phyloP scores from a whole-genome alignment of 75 land plant species.

The Picea glauca region DNA sequence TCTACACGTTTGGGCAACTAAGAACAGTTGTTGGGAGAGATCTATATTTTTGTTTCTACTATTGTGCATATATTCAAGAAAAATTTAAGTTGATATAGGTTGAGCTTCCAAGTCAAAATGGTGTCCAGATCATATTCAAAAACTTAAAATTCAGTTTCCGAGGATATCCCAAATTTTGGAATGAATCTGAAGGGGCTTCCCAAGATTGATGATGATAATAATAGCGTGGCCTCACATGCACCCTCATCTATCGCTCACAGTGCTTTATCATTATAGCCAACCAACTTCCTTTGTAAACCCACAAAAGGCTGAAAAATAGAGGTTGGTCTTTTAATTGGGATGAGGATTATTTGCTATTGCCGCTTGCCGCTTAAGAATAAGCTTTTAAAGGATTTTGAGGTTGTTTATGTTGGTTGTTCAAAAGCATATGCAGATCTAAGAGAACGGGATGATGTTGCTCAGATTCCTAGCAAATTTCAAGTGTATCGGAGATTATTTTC shows the following conservation, averaged over 20 bases:
- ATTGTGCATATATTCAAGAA: too few species aligned
- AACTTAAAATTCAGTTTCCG: conserved; percentile 39
- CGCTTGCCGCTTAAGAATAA: conserved; percentile 72
- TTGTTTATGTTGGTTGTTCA: conserved; percentile 70
- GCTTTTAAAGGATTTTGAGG: conserved; percentile 52
- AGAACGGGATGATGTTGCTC: conserved; percentile 78
- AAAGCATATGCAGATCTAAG: conserved; percentile 60
- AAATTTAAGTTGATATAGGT: too few species aligned
- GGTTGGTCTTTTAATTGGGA: conserved; percentile 67
- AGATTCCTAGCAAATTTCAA: conserved; percentile 45
- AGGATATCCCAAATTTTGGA: conserved; percentile 22
- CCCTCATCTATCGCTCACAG: conserved; percentile 27
- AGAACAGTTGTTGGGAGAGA: too few species aligned
- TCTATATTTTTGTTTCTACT: too few species aligned
- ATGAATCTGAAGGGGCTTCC: conserved; percentile 31
- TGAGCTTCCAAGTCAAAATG: conserved; percentile 17
- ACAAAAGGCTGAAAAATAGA: conserved; percentile 27
- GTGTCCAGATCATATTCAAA: conserved; percentile 53
- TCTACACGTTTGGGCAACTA: too few species aligned
- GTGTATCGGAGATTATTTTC: conserved; percentile 60
- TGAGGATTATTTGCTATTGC: conserved; percentile 56
- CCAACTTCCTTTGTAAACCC: conserved; percentile 59
- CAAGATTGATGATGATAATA: conserved; percentile 24
- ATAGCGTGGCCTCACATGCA: conserved; percentile 31
- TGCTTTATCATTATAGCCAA: conserved; percentile 66